phyloP scores from a whole-genome alignment of 2,329 filamentous ascomycete genomes.

The Venturia carpophila region DNA sequence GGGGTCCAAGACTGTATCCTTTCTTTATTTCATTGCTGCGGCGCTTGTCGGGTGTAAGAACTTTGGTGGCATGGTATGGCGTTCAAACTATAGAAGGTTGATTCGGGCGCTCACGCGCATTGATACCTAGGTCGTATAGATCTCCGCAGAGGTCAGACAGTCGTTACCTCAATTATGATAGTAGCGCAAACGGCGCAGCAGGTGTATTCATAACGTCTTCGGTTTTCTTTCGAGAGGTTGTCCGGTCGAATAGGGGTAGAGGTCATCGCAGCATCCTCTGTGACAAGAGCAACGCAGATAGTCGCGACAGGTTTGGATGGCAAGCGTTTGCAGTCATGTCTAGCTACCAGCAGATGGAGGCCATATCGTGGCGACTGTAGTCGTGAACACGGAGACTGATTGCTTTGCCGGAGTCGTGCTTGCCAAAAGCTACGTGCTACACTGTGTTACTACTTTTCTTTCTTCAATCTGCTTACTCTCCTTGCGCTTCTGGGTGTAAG shows the following conservation, averaged over 20 bases:
- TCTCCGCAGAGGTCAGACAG: neutral
- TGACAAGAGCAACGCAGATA: neutral
- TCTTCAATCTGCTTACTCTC: neutral
- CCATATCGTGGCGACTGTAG: neutral
- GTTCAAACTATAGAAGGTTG: neutral
- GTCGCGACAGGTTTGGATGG: neutral
- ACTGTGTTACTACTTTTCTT: neutral
- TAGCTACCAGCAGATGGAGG: neutral
- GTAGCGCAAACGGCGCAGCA: neutral
- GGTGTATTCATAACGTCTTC: neutral
- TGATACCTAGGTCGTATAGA: neutral
- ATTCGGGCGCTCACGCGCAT: conserved; percentile 8
- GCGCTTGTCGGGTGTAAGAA: neutral
- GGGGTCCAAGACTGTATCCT: neutral
- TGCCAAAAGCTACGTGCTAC: neutral
- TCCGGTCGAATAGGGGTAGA: neutral
- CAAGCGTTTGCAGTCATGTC: neutral
- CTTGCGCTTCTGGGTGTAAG: neutral
- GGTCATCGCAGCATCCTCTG: neutral
- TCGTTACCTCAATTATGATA: neutral
- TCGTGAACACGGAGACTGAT: neutral
- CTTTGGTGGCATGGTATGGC: conserved; percentile 7
- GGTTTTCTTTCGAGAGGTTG: neutral
- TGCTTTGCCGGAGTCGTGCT: neutral
- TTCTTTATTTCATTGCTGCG: neutral